Percentiles rank a stretch among this genome's conserved stretches.
phyloP scores from a whole-genome alignment of 306 rosid species.

The Arachis hypogaea region DNA sequence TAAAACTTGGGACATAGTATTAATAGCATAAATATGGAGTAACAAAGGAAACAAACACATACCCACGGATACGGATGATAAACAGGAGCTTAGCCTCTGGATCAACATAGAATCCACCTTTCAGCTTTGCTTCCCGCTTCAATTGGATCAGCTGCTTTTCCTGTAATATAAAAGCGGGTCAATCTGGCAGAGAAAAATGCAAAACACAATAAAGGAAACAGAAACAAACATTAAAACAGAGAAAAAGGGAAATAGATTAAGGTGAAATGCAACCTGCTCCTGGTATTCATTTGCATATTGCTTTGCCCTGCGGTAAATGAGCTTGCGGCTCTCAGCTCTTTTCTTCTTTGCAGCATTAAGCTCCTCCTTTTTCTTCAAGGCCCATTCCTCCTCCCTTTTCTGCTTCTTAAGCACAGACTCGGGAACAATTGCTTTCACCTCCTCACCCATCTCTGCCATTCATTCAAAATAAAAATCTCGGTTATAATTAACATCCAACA shows the following conservation, averaged over 20 bases:
- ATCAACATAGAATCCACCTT: slow-evolving; percentile 94
- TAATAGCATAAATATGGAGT: too few relatives aligned
- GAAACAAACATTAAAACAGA: too few relatives aligned
- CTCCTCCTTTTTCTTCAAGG: slow-evolving; percentile 59
- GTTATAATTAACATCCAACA: too few relatives aligned
- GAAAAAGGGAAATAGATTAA: neutral
- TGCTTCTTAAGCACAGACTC: slow-evolving; percentile 84
- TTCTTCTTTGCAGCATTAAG: slow-evolving; percentile 64
- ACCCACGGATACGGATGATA: slow-evolving; percentile 87
- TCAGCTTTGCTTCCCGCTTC: slow-evolving; percentile 89
- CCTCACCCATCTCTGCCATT: slow-evolving; percentile 61
- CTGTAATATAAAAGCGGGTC: slow-evolving; percentile 25
- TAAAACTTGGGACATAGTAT: neutral
- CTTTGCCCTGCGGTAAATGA: slow-evolving; percentile 71
- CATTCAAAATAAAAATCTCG: neutral
- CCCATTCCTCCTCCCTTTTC: slow-evolving; percentile 86
- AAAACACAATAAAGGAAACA: neutral
- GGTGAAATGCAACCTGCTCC: slow-evolving; percentile 50
- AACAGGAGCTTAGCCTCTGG: slow-evolving; percentile 90
- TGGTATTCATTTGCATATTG: slow-evolving; percentile 64
- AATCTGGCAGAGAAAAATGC: too few relatives aligned
- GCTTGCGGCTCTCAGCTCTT: slow-evolving; percentile 65
- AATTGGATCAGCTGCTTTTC: slow-evolving; percentile 66
- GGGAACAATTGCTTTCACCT: slow-evolving; percentile 59
- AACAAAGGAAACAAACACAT: slow-evolving; percentile 21